phyloP scores from a whole-genome alignment of 768 basidiomycete genomes.

The Termitomyces sp. region DNA sequence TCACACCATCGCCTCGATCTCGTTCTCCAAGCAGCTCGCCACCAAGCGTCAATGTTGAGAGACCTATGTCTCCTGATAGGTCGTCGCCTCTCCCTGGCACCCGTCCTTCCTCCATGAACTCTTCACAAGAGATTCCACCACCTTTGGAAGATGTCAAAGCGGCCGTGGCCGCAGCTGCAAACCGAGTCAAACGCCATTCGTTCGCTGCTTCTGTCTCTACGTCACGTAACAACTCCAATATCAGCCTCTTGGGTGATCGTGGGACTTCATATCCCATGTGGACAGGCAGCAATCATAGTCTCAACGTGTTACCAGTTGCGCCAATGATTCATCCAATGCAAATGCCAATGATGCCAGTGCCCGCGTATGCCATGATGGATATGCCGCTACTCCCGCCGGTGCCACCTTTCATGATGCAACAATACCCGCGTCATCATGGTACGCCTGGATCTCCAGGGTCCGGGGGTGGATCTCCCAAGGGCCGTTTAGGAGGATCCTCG shows the following conservation, averaged over 20 bases:
- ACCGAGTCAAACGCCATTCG: conserved; percentile 35
- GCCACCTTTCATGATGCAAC: conserved; percentile 71
- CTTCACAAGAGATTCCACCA: conserved; percentile 34
- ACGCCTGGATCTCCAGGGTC: conserved; percentile 29
- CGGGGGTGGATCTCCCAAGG: conserved; percentile 20
- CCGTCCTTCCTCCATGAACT: conserved; percentile 53
- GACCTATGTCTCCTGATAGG: conserved; percentile 24
- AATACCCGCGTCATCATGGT: conserved; percentile 35
- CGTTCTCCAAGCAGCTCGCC: conserved; percentile 48
- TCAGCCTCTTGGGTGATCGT: conserved; percentile 18
- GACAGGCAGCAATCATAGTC: conserved; percentile 32
- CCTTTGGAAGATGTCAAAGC: conserved; percentile 54
- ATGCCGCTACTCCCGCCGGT: conserved; percentile 69
- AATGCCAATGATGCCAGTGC: conserved; percentile 33
- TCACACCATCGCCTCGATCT: conserved; percentile 21
- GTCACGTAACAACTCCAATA: conserved; percentile 21
- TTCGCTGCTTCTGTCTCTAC: conserved; percentile 26
- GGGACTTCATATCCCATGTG: conserved; percentile 30
- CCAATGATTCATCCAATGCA: conserved; percentile 21
- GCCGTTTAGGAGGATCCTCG: conserved; percentile 27
- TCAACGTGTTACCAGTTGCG: conserved; percentile 26
- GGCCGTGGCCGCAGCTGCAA: conserved; percentile 27
- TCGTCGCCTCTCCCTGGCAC: conserved; percentile 25
- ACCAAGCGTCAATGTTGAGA: conserved; percentile 29
- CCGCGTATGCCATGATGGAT: conserved; percentile 43